phyloP scores from a whole-genome alignment of 306 rosid species.

The Nissolia schottii region DNA sequence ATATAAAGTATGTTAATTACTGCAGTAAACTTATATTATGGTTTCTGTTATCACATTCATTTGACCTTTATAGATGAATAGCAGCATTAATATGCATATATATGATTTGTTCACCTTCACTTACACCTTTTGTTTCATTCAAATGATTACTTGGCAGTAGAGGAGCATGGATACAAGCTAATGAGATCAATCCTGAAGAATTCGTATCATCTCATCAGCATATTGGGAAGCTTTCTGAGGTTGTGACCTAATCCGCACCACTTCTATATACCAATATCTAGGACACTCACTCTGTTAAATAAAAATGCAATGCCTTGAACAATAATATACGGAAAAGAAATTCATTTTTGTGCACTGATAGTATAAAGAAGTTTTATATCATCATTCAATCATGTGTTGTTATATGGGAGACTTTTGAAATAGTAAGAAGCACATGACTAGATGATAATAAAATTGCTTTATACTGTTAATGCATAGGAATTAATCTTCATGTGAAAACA shows the following conservation, averaged over 20 bases:
- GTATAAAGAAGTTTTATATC: no score
- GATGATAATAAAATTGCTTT: no score
- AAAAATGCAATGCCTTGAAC: background rate
- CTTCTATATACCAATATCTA: background rate
- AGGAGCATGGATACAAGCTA: slow-evolving; percentile 40
- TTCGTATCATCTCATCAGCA: slow-evolving; percentile 41
- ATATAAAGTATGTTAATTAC: background rate
- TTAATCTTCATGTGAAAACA: no score
- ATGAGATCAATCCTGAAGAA: slow-evolving; percentile 36
- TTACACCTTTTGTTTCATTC: background rate
- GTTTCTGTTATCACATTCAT: background rate
- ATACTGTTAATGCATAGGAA: no score
- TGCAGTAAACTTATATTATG: background rate
- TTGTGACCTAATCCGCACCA: slow-evolving; percentile 21
- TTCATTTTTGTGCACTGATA: no score
- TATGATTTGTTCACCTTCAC: background rate
- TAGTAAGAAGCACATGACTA: no score
- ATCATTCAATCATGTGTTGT: no score
- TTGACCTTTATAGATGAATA: background rate
- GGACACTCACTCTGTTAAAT: background rate
- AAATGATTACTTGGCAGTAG: slow-evolving; percentile 36
- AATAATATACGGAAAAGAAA: no score
- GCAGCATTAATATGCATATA: no score
- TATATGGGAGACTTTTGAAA: no score
- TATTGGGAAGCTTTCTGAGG: slow-evolving; percentile 40